These are phyloP conservation scores for Fusarium pseudograminearum DNA, from an alignment of 2,329 filamentous ascomycete species.

Conservation along the genomic window DNA sequence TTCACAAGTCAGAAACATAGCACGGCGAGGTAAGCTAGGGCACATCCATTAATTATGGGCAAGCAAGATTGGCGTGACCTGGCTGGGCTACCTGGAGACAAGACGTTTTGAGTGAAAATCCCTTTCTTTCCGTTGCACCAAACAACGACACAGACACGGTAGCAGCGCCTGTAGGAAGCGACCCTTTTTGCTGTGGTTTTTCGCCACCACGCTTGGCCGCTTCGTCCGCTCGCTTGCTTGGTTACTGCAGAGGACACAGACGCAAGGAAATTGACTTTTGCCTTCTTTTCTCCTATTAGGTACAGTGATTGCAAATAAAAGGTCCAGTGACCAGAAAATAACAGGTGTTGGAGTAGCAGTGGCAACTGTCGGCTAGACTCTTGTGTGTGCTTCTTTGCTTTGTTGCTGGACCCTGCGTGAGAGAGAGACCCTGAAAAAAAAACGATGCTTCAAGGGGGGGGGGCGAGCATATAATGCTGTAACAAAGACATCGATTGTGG, in stretches of 20 bases:
- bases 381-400: background rate
- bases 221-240: background rate
- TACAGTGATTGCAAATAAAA: background rate
- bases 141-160: background rate
- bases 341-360: background rate
- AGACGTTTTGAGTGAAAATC: conserved; percentile 23
- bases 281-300: background rate
- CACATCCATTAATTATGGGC: conserved; percentile 33
- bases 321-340: background rate
- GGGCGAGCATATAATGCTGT: conserved; percentile 4
- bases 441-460: background rate
- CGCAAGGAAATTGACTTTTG: conserved; percentile 11
- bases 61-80: conserved; percentile 34
- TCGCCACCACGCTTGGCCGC: conserved; percentile 26
- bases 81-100: conserved; percentile 5
- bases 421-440: conserved; percentile 28
- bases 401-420: conserved; percentile 14
- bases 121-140: conserved; percentile 9
- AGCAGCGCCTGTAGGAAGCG: conserved; percentile 17
- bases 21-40: conserved; percentile 26
- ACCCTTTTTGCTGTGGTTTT: conserved; percentile 11
- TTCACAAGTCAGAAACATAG: conserved; percentile 27
- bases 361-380: background rate
- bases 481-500: conserved; percentile 25
- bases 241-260: background rate